phyloP scores from a whole-genome alignment of 2,329 filamentous ascomycete species.

The Colletotrichum brevisporum region DNA sequence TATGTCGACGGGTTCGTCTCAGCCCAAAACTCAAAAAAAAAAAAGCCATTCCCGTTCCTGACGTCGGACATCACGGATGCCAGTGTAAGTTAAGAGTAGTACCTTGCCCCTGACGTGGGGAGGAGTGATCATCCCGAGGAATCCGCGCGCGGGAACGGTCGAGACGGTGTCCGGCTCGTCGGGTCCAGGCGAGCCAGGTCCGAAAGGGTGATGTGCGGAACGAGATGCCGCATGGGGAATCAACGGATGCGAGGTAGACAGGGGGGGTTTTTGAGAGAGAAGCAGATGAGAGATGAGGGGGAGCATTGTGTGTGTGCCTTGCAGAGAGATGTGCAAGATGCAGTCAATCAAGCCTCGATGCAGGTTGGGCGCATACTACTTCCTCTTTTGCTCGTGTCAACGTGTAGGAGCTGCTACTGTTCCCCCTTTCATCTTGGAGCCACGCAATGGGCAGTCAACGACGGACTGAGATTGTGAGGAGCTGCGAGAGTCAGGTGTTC shows the following conservation, averaged over 20 bases:
- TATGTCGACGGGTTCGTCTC: too few species aligned
- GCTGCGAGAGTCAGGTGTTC: background rate
- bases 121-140: background rate
- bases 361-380: background rate
- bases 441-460: background rate
- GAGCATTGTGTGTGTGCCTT: conserved; percentile 14
- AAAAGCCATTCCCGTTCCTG: too few species aligned
- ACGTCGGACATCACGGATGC: too few species aligned
- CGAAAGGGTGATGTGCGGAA: conserved; percentile 1
- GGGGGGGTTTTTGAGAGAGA: background rate
- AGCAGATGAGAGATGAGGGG: background rate
- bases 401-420: background rate
- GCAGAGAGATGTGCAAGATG: conserved; percentile 8
- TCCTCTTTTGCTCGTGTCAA: background rate
- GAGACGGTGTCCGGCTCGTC: conserved; percentile 1
- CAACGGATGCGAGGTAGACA: background rate
- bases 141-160: background rate
- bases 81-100: background rate
- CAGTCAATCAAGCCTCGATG: conserved; percentile 2
- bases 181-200: conserved; percentile 4
- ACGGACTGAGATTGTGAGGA: background rate
- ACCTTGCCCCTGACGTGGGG: background rate
- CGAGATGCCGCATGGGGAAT: background rate
- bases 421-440: background rate
- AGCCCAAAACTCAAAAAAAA: too few species aligned